A percentile compares a stretch with the other conserved stretches of the same genome.
Conservation (phyloP, 2,329 filamentous ascomycete genomes). For the Phialemoniopsis sp. region DNA sequence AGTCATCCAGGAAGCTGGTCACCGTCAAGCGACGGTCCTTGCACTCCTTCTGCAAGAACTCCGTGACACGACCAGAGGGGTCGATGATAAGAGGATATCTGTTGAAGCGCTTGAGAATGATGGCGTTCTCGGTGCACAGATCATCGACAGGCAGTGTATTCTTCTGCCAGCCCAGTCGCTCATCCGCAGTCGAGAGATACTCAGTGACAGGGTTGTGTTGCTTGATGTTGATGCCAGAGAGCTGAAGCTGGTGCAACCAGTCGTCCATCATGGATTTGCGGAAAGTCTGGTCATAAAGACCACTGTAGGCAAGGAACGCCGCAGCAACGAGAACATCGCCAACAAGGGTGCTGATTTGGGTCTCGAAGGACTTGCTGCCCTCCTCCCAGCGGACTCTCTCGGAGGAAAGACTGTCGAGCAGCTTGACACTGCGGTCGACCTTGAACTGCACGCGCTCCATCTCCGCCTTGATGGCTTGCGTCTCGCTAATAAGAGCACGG, state of each 20-base stretch:
- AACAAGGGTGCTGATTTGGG: conserved; percentile 92
- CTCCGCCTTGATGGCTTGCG: conserved; percentile 93
- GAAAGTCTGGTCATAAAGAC: conserved; percentile 97
- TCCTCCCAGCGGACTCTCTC: conserved; percentile 94
- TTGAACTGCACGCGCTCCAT: conserved; percentile 97
- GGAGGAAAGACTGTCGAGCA: conserved; percentile 91
- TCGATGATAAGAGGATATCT: conserved; percentile 98
- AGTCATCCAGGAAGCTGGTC: conserved; percentile 96
- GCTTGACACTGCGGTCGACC: conserved; percentile 90
- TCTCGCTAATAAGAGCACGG: conserved; percentile 91
- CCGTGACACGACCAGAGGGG: conserved; percentile 88
- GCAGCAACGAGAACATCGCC: conserved; percentile 96
- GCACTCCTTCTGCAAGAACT: conserved; percentile 93
- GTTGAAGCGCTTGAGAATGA: conserved; percentile 96
- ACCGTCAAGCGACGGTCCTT: conserved; percentile 91
- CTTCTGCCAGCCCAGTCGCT: conserved; percentile 91
- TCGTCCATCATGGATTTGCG: conserved; percentile 97
- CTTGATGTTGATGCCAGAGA: conserved; percentile 94
- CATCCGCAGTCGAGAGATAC: conserved; percentile 93
- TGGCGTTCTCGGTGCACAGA: conserved; percentile 96
- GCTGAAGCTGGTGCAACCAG: conserved; percentile 88
- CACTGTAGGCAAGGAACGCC: conserved; percentile 93
- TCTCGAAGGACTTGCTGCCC: conserved; percentile 96
- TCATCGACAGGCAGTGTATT: conserved; percentile 93
- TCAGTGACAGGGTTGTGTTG: conserved; percentile 91